These are phyloP conservation scores for Colletotrichum sublineola DNA, from an alignment of 2,329 filamentous ascomycete genomes.

Conservation along the genomic window DNA sequence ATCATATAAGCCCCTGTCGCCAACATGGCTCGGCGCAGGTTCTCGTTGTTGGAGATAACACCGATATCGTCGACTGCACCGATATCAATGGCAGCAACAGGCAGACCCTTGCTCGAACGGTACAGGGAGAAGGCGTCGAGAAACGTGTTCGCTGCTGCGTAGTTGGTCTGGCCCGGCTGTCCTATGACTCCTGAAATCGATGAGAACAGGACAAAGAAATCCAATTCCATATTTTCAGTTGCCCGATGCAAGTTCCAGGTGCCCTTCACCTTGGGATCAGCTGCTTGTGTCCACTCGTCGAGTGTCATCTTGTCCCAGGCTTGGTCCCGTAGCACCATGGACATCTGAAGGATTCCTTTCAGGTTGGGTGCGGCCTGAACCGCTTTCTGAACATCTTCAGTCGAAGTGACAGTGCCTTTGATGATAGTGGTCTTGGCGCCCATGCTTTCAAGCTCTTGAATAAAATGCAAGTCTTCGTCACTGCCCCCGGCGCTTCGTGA, in stretches of 20 bases:
- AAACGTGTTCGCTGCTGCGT: constrained; percentile 52
- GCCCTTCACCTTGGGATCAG: constrained; percentile 53
- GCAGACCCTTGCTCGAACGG: neutral
- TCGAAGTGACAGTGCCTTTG: constrained; percentile 42
- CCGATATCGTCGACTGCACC: constrained; percentile 11
- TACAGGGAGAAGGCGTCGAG: constrained; percentile 50
- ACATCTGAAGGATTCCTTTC: constrained; percentile 48
- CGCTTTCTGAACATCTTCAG: constrained; percentile 32
- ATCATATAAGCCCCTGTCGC: constrained; percentile 28
- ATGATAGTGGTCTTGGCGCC: constrained; percentile 41
- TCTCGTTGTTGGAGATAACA: constrained; percentile 34
- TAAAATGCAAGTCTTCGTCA: constrained; percentile 48
- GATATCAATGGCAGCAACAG: constrained; percentile 2
- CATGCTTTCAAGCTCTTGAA: constrained; percentile 40
- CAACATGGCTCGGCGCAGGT: constrained; percentile 15
- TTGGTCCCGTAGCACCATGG: constrained; percentile 49
- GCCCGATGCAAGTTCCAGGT: constrained; percentile 56
- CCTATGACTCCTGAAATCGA: constrained; percentile 50
- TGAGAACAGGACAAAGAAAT: constrained; percentile 54
- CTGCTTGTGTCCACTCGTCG: constrained; percentile 48
- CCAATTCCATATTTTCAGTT: constrained; percentile 45
- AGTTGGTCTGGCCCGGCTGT: constrained; percentile 52
- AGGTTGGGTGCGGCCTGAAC: constrained; percentile 41
- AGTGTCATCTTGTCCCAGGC: constrained; percentile 49
- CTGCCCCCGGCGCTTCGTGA: constrained; percentile 48